Evolutionary conservation across 2,329 filamentous ascomycete species (phyloP).

Genomic region (Botrytis aclada): DNA sequence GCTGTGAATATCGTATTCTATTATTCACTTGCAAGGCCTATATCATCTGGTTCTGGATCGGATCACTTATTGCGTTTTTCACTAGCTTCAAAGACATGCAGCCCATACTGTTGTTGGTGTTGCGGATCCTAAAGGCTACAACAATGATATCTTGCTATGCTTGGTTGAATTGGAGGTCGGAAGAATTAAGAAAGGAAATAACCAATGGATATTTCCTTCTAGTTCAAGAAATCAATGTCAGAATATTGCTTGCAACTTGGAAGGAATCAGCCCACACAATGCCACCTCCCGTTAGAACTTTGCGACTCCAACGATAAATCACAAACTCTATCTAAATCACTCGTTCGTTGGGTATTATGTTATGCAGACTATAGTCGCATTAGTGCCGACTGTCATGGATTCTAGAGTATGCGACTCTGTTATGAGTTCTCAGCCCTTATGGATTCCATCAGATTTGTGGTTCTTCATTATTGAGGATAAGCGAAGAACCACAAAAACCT

Average conservation of each 20-base stretch:
- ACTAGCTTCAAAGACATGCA: not conserved
- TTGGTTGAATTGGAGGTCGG: not conserved
- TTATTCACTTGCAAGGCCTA: not conserved
- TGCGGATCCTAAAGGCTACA: not conserved
- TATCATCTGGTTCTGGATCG: not conserved
- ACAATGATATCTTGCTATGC: not conserved
- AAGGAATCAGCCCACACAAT: not conserved
- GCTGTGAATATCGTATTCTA: not conserved
- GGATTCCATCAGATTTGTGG: not conserved
- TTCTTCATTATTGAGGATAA: not conserved
- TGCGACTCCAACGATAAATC: not conserved
- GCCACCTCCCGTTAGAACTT: not conserved
- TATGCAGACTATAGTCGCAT: not conserved
- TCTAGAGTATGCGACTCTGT: not conserved
- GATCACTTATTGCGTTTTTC: not conserved
- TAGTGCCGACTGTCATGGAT: not conserved
- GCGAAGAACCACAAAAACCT: slow-evolving; percentile 2
- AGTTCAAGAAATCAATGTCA: not conserved
- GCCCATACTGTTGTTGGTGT: no score
- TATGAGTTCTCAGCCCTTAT: not conserved
- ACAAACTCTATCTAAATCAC: not conserved
- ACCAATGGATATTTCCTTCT: not conserved
- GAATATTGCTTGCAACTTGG: not conserved
- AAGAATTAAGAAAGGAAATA: no score
- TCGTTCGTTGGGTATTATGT: not conserved